Evolutionary conservation across 768 basidiomycete species (phyloP), one percentile per base, ranked within the genome.

Genomic region (Dacryopinax primogenitus): DNA sequence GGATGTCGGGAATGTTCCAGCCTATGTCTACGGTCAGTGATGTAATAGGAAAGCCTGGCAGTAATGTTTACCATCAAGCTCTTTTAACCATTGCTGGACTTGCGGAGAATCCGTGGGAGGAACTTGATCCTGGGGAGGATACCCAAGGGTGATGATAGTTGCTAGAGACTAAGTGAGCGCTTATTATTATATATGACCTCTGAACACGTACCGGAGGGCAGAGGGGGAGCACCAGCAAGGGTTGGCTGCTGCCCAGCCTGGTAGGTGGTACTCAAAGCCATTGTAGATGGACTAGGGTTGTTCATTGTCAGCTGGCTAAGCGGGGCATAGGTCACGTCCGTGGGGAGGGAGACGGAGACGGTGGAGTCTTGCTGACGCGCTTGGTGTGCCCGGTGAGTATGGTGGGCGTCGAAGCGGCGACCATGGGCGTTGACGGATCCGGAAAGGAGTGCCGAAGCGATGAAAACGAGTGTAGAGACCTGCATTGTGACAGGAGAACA

Each of bases 181-280:
- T 6, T 6, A 12, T n/a, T 15, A 18, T 11, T 3, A 35, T 3
- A 3, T 30, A 63, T 63, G 6, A 39, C 16, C 3, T 2, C 36
- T 2, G 23, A 26, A 32, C 30, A 35, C 34, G 4, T 35, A 35
- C 62, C 62, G 0, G 81, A 77, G 0, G 91, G 91, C 11, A 92
- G 76, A 1, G 75, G 66, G 1, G 87, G 87, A 0, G 83, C 91
- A 66, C 86, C 86, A 33, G 82, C 70, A 41, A 87, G 76, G 1
- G 86, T 83, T 1, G 86, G 81, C 0, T 78, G 78, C 32, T 84
- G 82, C 1, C 89, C 89, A 41, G 84, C 74, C 0, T 81, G 35
- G 69, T 76, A 87, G 0, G 84, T 84, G 1, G 81, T 72, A 2
- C 83, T 77, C 18, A 83, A 75, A 0, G 82, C 71, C 1, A 81